Percentiles rank a stretch among this genome's conserved stretches.
Evolutionary conservation across 2,329 filamentous ascomycete genomes (phyloP).

Genomic region (Exophiala mesophila): DNA sequence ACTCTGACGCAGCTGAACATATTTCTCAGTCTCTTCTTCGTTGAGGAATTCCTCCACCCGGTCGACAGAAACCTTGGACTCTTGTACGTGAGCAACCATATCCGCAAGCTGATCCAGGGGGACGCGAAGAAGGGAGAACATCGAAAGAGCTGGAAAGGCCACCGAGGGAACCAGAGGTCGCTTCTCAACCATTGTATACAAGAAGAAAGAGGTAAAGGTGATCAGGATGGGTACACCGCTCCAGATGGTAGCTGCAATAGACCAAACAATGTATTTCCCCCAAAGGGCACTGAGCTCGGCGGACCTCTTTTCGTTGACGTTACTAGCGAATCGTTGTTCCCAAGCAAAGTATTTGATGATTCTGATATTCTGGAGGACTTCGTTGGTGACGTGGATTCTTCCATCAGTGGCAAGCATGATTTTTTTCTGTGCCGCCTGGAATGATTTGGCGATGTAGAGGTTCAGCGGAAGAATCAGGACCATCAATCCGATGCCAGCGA

Average conservation of each 20-base stretch:
- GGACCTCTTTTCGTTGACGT: slow-evolving; percentile 82
- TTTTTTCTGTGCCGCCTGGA: slow-evolving; percentile 78
- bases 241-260: slow-evolving; percentile 87
- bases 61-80: slow-evolving; percentile 93
- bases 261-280: slow-evolving; percentile 84
- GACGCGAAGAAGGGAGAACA: slow-evolving; percentile 89
- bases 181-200: slow-evolving; percentile 85
- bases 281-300: slow-evolving; percentile 74
- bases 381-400: slow-evolving; percentile 92
- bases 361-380: slow-evolving; percentile 92
- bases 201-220: slow-evolving; percentile 90
- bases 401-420: slow-evolving; percentile 94
- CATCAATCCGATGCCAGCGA: slow-evolving; percentile 91
- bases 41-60: slow-evolving; percentile 90
- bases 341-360: slow-evolving; percentile 99
- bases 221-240: slow-evolving; percentile 93
- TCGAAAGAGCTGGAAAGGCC: slow-evolving; percentile 90
- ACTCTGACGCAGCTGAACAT: slow-evolving; percentile 70
- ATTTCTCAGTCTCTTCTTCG: slow-evolving; percentile 96
- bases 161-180: slow-evolving; percentile 87
- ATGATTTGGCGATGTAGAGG: slow-evolving; percentile 78
- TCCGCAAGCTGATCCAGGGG: slow-evolving; percentile 94
- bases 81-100: slow-evolving; percentile 97
- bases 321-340: slow-evolving; percentile 83
- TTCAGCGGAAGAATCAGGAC: slow-evolving; percentile 82